These are phyloP conservation scores for Microbotryum scabiosae DNA, from an alignment of 1,284 basidiomycete species.

Conservation along the genomic window DNA sequence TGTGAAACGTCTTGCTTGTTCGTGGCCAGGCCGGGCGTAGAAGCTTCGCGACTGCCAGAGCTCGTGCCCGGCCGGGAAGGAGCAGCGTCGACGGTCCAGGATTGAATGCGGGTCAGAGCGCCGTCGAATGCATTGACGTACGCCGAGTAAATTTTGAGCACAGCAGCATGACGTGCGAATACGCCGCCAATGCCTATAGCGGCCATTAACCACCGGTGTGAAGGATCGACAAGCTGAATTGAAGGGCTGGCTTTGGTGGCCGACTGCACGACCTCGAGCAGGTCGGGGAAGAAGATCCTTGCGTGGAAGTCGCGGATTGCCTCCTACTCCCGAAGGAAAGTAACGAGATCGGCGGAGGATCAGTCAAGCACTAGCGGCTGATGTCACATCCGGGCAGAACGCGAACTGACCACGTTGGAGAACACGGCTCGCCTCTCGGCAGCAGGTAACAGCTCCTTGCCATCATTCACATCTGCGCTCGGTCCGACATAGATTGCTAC, in stretches of 20 bases:
- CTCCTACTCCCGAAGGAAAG: conserved; percentile 44
- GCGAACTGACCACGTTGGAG: conserved; percentile 54
- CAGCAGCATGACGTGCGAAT: conserved; percentile 81
- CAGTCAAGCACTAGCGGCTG: conserved; percentile 32
- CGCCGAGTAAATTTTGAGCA: conserved; percentile 90
- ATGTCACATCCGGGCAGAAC: conserved; percentile 23
- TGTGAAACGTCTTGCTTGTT: conserved; percentile 8
- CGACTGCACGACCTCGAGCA: conserved; percentile 64
- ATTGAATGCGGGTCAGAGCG: conserved; percentile 71
- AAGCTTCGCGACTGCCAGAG: conserved; percentile 44
- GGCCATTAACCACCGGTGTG: conserved; percentile 46
- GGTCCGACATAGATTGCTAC: conserved; percentile 90
- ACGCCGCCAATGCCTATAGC: conserved; percentile 77
- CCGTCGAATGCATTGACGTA: conserved; percentile 96
- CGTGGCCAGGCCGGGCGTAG: conserved; percentile 15
- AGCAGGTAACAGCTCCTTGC: conserved; percentile 70
- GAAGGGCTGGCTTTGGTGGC: conserved; percentile 39
- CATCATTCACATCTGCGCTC: conserved; percentile 47
- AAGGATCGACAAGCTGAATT: background rate
- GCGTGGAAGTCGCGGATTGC: conserved; percentile 84
- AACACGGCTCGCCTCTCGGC: conserved; percentile 87
- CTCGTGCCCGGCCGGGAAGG: conserved; percentile 13
- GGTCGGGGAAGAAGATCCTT: conserved; percentile 79
- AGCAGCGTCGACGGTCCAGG: conserved; percentile 50
- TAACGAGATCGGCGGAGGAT: background rate